Percentiles rank a stretch among this genome's conserved stretches.
Conservation (phyloP, 164 flowering plant genomes). For the Liriodendron chinense region DNA sequence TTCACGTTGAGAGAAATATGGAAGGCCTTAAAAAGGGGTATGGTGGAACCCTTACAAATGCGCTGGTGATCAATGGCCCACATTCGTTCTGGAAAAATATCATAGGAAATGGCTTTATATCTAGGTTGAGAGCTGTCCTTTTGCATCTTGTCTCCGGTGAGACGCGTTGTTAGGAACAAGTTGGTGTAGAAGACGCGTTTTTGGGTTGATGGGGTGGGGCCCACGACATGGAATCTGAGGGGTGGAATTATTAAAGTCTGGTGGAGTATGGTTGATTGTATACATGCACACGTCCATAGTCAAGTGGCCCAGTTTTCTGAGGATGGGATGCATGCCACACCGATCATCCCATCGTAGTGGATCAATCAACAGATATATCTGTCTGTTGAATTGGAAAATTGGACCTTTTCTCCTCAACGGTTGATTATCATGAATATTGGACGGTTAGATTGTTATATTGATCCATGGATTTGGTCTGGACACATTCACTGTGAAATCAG, state of each 20-base stretch:
- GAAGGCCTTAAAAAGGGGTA: not conserved
- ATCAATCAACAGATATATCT: too few relatives aligned
- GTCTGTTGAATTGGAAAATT: too few relatives aligned
- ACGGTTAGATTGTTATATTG: too few relatives aligned
- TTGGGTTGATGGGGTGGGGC: not conserved
- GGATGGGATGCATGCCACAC: too few relatives aligned
- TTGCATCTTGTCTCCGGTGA: not conserved
- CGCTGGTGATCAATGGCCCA: not conserved
- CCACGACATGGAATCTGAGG: not conserved
- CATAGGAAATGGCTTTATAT: not conserved
- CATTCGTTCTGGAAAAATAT: not conserved
- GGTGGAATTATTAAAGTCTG: not conserved
- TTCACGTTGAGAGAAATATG: not conserved
- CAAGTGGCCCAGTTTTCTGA: too few relatives aligned
- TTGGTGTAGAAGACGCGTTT: constrained; percentile 22
- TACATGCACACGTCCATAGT: too few relatives aligned
- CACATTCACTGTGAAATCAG: not conserved
- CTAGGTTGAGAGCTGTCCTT: constrained; percentile 1
- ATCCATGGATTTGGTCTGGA: too few relatives aligned
- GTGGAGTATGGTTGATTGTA: too few relatives aligned
- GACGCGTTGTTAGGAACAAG: not conserved
- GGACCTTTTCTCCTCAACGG: too few relatives aligned
- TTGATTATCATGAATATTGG: too few relatives aligned
- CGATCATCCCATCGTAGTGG: too few relatives aligned
- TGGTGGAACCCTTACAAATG: not conserved